Evolutionary conservation across 1,284 basidiomycete genomes (phyloP), one percentile per base, ranked within the genome.

Genomic region (Ustilago curta): DNA sequence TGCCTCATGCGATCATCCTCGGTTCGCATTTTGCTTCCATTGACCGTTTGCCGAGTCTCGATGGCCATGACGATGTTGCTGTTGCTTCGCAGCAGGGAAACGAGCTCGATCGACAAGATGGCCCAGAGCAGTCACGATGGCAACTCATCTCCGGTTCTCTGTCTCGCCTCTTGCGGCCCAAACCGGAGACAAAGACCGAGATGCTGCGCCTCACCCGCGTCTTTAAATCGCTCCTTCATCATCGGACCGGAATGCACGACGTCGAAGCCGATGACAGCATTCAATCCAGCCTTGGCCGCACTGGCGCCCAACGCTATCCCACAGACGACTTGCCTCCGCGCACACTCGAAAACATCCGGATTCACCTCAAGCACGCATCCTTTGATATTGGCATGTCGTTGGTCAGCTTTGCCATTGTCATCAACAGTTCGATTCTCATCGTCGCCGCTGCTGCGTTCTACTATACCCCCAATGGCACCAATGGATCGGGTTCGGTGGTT

Each of bases 1-100:
- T 88, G 95, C 95, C 95, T 0, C 95, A 97, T 84, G 91, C 92
- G 47, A 88, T 97, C 23, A 95, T 94, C 87, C 88, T 97, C 8
- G 95, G 94, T 11, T 94, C 92, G 3, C 90, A 91, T 45, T 84
- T 82, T 71, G 75, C 81, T 4, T 77, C 72, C 25, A 76, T 81
- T 52, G 73, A 83, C 31, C 70, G 83, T 0, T 63, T 78, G 1
- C 70, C 74, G 9, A 49, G 19, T 12, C 37, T 61, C 44, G 61
- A 54, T 44, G 27, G 29, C 19, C n/a, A 48, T 6, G 47, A 48
- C 25, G 43, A 53, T 16, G 23, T 29, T 25, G 32, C 43, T 12
- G 35, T 16, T 37, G 3, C 14, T 37, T 16, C 35, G 35, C 35
- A 37, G 35, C 35, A 37, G 35, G 2, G 14, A 14, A 14, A 37